Conservation (phyloP, 2,329 filamentous ascomycete species). For the Mycosphaerella arachidis region DNA sequence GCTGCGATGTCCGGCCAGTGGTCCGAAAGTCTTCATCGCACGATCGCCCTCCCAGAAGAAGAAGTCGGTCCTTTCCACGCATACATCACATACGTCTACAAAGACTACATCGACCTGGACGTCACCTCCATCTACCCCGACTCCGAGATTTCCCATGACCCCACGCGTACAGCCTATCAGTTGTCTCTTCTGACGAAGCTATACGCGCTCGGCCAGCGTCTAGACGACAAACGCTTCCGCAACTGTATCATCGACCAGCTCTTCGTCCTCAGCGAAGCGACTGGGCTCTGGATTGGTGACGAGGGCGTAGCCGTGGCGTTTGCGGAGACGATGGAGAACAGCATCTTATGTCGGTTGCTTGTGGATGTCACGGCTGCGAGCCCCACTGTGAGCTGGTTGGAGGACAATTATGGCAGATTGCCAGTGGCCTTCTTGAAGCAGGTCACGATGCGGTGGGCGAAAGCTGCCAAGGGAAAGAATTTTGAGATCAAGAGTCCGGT, state of each 20-base stretch:
- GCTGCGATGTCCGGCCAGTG: background rate
- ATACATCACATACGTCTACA: slow-evolving; percentile 4
- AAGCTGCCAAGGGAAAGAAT: too few species aligned
- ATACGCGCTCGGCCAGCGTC: background rate
- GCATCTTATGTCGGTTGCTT: slow-evolving; percentile 3
- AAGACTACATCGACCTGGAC: background rate
- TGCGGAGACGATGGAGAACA: background rate
- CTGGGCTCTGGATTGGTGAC: too few species aligned
- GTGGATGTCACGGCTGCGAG: background rate
- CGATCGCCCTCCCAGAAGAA: slow-evolving; percentile 1
- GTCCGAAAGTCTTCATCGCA: background rate
- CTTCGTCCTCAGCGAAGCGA: slow-evolving; percentile 7
- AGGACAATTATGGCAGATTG: background rate
- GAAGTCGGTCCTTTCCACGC: slow-evolving; percentile 2
- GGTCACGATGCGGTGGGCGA: background rate
- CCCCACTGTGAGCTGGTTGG: background rate
- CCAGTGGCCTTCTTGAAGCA: background rate
- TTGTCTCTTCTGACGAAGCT: background rate
- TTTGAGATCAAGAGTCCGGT: background rate
- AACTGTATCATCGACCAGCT: background rate
- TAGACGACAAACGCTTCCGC: too few species aligned
- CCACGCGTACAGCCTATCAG: background rate
- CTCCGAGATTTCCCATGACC: background rate
- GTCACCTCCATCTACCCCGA: background rate
- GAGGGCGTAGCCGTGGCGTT: background rate